Evolutionary conservation across 495 filamentous ascomycete species (phyloP).

Genomic region (Aspergillus saccharolyticus): DNA sequence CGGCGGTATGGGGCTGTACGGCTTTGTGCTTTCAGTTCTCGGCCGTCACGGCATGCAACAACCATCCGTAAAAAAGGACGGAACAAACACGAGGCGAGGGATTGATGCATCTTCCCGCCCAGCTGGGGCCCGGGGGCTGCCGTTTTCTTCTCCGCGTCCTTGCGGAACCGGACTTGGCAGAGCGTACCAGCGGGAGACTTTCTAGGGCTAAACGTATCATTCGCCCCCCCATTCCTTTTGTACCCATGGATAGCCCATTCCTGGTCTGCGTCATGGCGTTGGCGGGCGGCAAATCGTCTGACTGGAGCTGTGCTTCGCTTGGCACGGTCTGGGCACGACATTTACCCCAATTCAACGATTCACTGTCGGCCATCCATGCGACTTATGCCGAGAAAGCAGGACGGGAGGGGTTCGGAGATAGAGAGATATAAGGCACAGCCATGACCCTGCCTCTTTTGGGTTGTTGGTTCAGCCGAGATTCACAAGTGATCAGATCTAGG

Average conservation of each 20-base stretch:
- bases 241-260: constrained; percentile 11
- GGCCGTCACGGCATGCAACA: not conserved
- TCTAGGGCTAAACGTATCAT: constrained; percentile 16
- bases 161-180: constrained; percentile 23
- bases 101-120: not conserved
- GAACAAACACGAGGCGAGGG: not conserved
- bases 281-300: not conserved
- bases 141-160: constrained; percentile 17
- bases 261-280: constrained; percentile 31
- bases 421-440: not conserved
- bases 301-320: not conserved
- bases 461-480: not conserved
- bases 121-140: not conserved
- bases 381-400: not conserved
- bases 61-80: not conserved
- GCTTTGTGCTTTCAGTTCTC: not conserved
- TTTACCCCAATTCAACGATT: not conserved
- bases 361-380: too few species aligned
- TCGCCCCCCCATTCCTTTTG: not conserved
- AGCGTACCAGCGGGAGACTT: constrained; percentile 8
- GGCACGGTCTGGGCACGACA: not conserved
- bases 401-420: not conserved
- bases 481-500: not conserved
- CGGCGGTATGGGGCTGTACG: too few species aligned
- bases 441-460: not conserved